These are phyloP conservation scores for Salix suchowensis DNA, from an alignment of 345 rosid genomes.

Conservation along the genomic window DNA sequence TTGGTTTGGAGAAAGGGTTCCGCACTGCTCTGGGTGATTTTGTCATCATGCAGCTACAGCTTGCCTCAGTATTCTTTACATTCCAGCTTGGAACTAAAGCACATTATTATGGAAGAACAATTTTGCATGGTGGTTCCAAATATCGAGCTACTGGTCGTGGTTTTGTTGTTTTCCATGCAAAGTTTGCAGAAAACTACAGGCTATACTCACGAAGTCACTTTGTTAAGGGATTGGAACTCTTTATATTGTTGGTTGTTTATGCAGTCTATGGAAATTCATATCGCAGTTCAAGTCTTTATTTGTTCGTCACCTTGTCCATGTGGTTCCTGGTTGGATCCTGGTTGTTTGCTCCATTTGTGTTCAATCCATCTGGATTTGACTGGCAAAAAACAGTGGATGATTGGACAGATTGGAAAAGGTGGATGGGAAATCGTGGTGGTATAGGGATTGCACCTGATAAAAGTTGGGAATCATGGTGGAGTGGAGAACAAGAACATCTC, in stretches of 20 bases:
- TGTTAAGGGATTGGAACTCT: conserved; percentile 83
- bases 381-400: conserved; percentile 97
- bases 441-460: conserved; percentile 60
- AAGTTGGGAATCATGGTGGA: conserved; percentile 99
- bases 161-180: conserved; percentile 85
- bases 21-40: conserved; percentile 82
- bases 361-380: conserved; percentile 94
- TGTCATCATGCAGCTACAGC: conserved; percentile 94
- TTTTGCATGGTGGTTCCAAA: conserved; percentile 88
- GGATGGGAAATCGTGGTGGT: conserved; percentile 97
- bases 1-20: conserved; percentile 90
- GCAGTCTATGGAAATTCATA: conserved; percentile 66
- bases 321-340: conserved; percentile 95
- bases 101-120: conserved; percentile 85
- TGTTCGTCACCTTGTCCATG: conserved; percentile 71
- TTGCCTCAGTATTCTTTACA: conserved; percentile 90
- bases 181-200: conserved; percentile 87
- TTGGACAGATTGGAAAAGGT: conserved; percentile 96
- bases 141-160: conserved; percentile 86
- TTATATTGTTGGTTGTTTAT: conserved; percentile 62
- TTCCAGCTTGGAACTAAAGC: conserved; percentile 98
- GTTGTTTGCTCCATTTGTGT: conserved; percentile 91
- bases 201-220: conserved; percentile 89
- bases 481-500: conserved; percentile 77
- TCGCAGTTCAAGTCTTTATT: conserved; percentile 63